Evolutionary conservation across 2,329 filamentous ascomycete species (phyloP), one percentile per base, ranked within the genome.

Genomic region (Chrysosphaeria jannelii): DNA sequence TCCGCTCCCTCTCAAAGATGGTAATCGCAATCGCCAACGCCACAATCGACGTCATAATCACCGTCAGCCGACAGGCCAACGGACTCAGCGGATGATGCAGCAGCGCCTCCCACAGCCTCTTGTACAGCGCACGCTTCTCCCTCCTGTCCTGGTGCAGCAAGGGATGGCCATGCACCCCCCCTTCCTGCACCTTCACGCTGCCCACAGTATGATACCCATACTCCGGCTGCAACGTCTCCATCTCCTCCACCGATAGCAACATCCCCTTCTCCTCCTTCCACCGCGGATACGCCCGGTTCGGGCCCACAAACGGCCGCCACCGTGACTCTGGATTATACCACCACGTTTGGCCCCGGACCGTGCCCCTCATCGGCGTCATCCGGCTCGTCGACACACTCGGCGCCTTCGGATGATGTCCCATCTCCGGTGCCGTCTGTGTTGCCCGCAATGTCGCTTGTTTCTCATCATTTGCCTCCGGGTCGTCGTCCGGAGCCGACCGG

Each of bases 31-130:
- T 53, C 9, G 63, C 74, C 13, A 97, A 57, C 4, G 78, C 79
- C 25, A 75, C 51, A 19, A 74, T 57, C 3, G 78, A 89, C 30
- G 88, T 88, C 28, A 65, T 52, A 39, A 90, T 65, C 23, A 90
- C 75, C 9, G 61, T 67, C 11, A 89, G 47, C 24, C 85, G 72
- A 39, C 90, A 75, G 9, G 71, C 49, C 25, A 91, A 50, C 3
- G 85, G 85, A 1, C 90, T 70, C 31, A 91, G 66, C 8, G 78
- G 70, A 36, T 79, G 76, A 28, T 67, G 65, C 36, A 90, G 51
- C 14, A 88, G 50, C 18, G 61, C 57, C 25, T 57, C 54, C 51
- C 70, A 69, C n/a, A n/a, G n/a, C n/a, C n/a, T n/a, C n/a, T 62
- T 58, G 29, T 45, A 49, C 7, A 50, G 33, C n/a, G n/a, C n/a